phyloP scores from a whole-genome alignment of 2,329 filamentous ascomycete genomes.

The Chaetomiaceae sp. region DNA sequence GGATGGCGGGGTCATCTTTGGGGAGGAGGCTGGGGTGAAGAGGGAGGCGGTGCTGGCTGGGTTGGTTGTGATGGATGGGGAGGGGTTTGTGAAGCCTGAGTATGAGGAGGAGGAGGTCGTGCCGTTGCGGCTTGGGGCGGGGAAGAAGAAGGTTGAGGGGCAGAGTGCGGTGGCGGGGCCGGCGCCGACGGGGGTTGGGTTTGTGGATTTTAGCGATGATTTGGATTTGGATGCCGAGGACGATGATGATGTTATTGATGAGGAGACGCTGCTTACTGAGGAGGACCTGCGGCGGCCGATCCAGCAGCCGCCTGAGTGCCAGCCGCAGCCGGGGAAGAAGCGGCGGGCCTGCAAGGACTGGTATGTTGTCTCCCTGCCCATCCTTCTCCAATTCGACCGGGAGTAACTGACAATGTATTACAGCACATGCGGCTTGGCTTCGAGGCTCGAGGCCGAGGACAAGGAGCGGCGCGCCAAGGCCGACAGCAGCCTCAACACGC shows the following conservation, averaged over 20 bases:
- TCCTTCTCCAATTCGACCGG: neutral
- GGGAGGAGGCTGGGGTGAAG: constrained; percentile 41
- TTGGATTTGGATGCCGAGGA: constrained; percentile 54
- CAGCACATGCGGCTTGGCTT: constrained; percentile 78
- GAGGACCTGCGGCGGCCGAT: constrained; percentile 76
- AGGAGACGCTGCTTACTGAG: constrained; percentile 79
- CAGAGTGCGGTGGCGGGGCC: neutral
- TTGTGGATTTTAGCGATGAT: constrained; percentile 64
- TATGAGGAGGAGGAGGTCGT: constrained; percentile 51
- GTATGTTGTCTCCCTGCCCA: constrained; percentile 1
- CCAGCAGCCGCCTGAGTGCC: constrained; percentile 78
- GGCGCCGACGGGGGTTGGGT: constrained; percentile 53
- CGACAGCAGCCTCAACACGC: constrained; percentile 37
- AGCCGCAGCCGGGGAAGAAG: constrained; percentile 81
- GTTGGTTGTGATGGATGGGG: constrained; percentile 49
- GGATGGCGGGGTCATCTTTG: constrained; percentile 52
- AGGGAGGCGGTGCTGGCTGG: constrained; percentile 84
- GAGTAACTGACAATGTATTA: neutral
- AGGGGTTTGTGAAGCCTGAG: constrained; percentile 69
- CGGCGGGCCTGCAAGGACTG: constrained; percentile 97
- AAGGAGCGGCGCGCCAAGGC: constrained; percentile 33
- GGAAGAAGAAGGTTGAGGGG: constrained; percentile 48
- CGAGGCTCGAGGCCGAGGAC: constrained; percentile 84
- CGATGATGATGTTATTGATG: constrained; percentile 78
- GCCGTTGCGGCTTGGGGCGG: constrained; percentile 58